Conservation (phyloP, 2,329 filamentous ascomycete genomes). For the Neocatenulostroma microsporum region DNA sequence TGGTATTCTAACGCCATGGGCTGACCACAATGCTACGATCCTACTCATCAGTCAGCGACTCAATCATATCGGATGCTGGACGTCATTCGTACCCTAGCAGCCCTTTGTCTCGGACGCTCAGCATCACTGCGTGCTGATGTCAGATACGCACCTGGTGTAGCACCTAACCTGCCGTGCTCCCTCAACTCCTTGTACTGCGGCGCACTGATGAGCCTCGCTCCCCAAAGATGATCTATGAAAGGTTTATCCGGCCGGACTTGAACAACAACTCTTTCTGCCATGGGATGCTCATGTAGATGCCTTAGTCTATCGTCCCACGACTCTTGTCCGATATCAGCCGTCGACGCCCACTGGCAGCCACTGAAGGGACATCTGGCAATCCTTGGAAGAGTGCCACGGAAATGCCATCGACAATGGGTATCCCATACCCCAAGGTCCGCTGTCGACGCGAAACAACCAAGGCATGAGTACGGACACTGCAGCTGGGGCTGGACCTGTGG, state of each 20-base stretch:
- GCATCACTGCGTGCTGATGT: conserved; percentile 2
- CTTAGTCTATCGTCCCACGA: conserved; percentile 13
- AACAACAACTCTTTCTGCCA: not conserved
- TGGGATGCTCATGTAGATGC: conserved; percentile 10
- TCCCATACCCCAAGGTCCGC: conserved; percentile 11
- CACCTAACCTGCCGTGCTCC: conserved; percentile 9
- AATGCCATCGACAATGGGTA: conserved; percentile 13
- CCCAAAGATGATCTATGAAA: conserved; percentile 14
- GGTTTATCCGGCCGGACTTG: not conserved
- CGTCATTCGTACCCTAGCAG: no score
- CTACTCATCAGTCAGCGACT: no score
- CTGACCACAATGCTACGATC: no score
- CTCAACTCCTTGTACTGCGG: conserved; percentile 15
- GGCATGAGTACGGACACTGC: conserved; percentile 15
- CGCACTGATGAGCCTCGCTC: conserved; percentile 9
- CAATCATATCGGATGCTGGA: no score
- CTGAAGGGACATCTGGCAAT: conserved; percentile 13
- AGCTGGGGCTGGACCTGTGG: not conserved
- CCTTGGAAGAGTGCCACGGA: conserved; percentile 11
- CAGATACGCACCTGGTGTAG: conserved; percentile 4
- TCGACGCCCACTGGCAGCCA: conserved; percentile 8
- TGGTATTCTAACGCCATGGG: no score
- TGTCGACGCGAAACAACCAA: conserved; percentile 12
- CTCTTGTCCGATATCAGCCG: conserved; percentile 6
- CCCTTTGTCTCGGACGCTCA: no score